These are phyloP conservation scores for Paecilomyces sp. DNA, from an alignment of 2,329 filamentous ascomycete species.

Conservation along the genomic window DNA sequence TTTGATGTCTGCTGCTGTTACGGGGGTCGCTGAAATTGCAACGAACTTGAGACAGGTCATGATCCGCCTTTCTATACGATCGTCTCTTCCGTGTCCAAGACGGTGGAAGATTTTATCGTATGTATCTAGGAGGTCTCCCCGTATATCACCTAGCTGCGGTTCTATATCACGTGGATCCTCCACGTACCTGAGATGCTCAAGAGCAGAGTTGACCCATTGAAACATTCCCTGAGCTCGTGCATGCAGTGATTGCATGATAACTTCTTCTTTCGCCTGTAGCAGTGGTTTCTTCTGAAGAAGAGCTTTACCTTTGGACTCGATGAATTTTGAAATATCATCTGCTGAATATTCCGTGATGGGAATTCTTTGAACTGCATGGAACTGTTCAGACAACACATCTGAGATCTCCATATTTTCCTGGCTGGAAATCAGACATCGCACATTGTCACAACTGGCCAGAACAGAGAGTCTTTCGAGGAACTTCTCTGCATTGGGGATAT, in stretches of 20 bases:
- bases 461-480: background rate
- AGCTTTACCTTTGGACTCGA: background rate
- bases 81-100: background rate
- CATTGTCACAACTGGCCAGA: background rate
- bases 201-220: background rate
- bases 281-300: background rate
- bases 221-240: background rate
- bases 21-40: background rate
- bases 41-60: background rate
- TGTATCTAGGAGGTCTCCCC: background rate
- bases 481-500: background rate
- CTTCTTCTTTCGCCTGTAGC: background rate
- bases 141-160: background rate
- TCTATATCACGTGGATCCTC: background rate
- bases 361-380: background rate
- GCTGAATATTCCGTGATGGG: background rate
- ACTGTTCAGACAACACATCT: background rate
- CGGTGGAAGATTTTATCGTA: background rate
- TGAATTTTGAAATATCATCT: background rate
- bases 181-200: background rate
- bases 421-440: background rate
- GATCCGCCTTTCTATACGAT: background rate
- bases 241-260: background rate
- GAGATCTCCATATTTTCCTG: background rate
- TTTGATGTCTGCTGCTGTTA: background rate